Percentiles rank a stretch among this genome's conserved stretches.
Conservation (phyloP, 208 protist species). For the Leishmania lainsoni region DNA sequence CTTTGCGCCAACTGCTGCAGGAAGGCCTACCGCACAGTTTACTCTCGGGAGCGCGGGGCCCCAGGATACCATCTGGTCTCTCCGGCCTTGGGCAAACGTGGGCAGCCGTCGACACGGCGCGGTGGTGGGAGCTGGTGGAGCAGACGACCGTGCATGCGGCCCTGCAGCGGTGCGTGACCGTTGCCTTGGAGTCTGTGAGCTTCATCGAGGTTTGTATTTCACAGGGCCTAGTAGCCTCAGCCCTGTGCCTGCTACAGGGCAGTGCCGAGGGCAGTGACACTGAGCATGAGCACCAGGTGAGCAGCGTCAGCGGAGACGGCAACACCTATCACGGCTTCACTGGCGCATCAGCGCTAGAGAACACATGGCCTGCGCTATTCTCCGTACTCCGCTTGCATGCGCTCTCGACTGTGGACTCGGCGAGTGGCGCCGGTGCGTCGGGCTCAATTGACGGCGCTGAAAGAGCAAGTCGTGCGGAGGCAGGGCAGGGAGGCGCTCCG, state of each 20-base stretch:
- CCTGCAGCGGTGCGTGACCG: slow-evolving; percentile 30
- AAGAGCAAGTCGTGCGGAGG: neutral
- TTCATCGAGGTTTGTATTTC: slow-evolving; percentile 20
- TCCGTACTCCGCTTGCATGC: slow-evolving; percentile 15
- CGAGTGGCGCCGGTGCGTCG: neutral
- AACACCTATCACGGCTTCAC: neutral
- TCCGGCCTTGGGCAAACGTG: slow-evolving; percentile 18
- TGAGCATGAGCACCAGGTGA: neutral
- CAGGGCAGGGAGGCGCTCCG: neutral
- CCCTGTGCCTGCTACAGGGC: slow-evolving; percentile 2
- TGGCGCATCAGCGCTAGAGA: neutral
- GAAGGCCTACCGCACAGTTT: neutral
- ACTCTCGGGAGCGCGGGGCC: neutral
- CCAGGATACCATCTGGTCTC: neutral
- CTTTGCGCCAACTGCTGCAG: neutral
- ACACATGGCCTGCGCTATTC: slow-evolving; percentile 14
- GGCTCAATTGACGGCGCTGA: neutral
- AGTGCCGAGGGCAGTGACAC: neutral
- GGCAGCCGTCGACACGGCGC: neutral
- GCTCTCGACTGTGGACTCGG: neutral
- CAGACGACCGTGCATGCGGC: slow-evolving; percentile 10
- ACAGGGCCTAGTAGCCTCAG: slow-evolving; percentile 6
- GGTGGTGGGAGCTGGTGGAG: slow-evolving; percentile 18
- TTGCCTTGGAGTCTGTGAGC: slow-evolving; percentile 19
- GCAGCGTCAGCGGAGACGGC: neutral